A percentile compares a stretch with the other conserved stretches of the same genome.
These are phyloP conservation scores for Lonicera japonica DNA, from an alignment of 129 eudicot species.

Conservation along the genomic window DNA sequence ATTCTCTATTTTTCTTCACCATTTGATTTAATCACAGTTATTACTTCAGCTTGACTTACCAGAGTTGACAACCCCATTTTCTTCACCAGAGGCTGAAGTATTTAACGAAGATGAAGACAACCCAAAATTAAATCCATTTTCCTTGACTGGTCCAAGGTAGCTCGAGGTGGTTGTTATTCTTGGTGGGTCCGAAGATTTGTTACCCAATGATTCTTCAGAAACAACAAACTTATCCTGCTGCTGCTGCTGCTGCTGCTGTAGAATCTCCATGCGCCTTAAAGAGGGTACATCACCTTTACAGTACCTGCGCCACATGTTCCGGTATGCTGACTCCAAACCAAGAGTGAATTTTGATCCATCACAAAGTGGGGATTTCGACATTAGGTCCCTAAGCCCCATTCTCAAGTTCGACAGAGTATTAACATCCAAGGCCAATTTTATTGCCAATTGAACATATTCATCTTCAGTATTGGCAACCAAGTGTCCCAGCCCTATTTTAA, in stretches of 20 bases:
- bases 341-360: slow-evolving; percentile 60
- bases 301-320: slow-evolving; percentile 76
- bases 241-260: slow-evolving; percentile 34
- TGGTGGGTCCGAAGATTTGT: slow-evolving; percentile 15
- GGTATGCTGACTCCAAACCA: slow-evolving; percentile 65
- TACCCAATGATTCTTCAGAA: too few species aligned
- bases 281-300: slow-evolving; percentile 84
- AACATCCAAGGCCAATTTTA: slow-evolving; percentile 68
- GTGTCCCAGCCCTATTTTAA: slow-evolving; percentile 49
- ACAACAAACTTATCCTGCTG: slow-evolving; percentile 27
- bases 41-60: slow-evolving; percentile 27
- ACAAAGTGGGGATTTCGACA: slow-evolving; percentile 83
- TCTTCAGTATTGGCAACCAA: slow-evolving; percentile 87
- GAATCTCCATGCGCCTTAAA: slow-evolving; percentile 42
- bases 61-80: slow-evolving; percentile 25
- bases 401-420: slow-evolving; percentile 65
- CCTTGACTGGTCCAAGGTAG: slow-evolving; percentile 30
- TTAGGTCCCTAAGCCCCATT: slow-evolving; percentile 68
- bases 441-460: slow-evolving; percentile 67
- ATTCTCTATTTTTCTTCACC: too few species aligned
- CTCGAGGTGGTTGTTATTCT: slow-evolving; percentile 12
- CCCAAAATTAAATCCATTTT: slow-evolving; percentile 43
- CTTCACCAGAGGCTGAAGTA: slow-evolving; percentile 22
- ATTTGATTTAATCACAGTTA: not conserved
- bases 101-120: slow-evolving; percentile 24